A percentile compares a stretch with the other conserved stretches of the same genome.
These are phyloP conservation scores for Phaseolus coccineus DNA, from an alignment of 331 rosid species.

Conservation along the genomic window DNA sequence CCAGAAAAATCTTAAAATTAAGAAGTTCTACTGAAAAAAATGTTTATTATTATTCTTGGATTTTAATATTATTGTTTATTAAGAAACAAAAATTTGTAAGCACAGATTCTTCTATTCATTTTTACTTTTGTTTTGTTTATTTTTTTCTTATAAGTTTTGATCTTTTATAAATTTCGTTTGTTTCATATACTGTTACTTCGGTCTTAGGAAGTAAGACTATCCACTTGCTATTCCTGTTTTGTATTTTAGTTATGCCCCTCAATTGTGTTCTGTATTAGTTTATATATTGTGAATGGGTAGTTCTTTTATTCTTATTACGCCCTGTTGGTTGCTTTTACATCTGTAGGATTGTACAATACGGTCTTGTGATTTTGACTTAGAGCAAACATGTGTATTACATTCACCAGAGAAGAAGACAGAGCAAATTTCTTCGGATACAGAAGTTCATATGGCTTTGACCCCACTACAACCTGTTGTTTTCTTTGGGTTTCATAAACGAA, in stretches of 20 bases:
- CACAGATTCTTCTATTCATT: constrained; percentile 19
- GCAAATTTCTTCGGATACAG: constrained; percentile 78
- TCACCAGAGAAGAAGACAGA: constrained; percentile 89
- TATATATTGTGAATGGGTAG: constrained; percentile 5
- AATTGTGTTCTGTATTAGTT: constrained; percentile 27
- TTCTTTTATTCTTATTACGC: constrained; percentile 34
- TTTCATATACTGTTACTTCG: constrained; percentile 3
- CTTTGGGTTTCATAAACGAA: constrained; percentile 80
- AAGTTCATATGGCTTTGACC: constrained; percentile 92
- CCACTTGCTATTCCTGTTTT: not conserved
- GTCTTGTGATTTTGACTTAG: constrained; percentile 90
- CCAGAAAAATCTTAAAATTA: constrained; percentile 7
- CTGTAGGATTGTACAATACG: constrained; percentile 91
- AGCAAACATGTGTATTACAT: constrained; percentile 93
- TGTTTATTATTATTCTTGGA: constrained; percentile 4
- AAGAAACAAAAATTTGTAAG: constrained; percentile 2
- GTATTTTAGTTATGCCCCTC: constrained; percentile 9
- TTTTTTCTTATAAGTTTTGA: not conserved
- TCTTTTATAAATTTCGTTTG: constrained; percentile 3
- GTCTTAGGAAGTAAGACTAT: not conserved
- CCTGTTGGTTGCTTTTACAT: constrained; percentile 29
- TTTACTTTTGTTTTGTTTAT: constrained; percentile 5
- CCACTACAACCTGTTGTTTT: constrained; percentile 92
- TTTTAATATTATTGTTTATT: not conserved
- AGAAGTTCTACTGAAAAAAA: not conserved